Evolutionary conservation across 805 yeast species (phyloP).

Genomic region (Pichia eremophila): DNA sequence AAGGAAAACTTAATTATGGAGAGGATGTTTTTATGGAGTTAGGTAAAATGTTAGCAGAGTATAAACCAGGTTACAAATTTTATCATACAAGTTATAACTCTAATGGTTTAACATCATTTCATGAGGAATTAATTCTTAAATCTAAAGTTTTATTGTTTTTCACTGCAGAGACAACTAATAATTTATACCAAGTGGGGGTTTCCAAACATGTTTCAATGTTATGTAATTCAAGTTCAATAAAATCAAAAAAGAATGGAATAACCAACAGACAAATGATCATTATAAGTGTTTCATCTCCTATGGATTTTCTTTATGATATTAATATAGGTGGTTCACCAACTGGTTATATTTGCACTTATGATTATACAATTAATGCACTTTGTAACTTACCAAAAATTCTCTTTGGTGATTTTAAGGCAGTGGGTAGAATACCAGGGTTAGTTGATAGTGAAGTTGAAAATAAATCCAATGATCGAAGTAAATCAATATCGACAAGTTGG

Average conservation of each 20-base stretch:
- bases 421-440: constrained; percentile 52
- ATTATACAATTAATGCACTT: constrained; percentile 45
- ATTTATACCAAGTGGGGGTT: constrained; percentile 54
- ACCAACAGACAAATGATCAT: constrained; percentile 43
- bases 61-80: constrained; percentile 35
- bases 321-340: constrained; percentile 40
- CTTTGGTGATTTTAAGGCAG: constrained; percentile 44
- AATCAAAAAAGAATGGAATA: constrained; percentile 21
- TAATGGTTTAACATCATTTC: constrained; percentile 44
- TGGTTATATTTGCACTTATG: constrained; percentile 53
- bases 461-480: neutral
- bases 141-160: constrained; percentile 42
- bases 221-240: constrained; percentile 31
- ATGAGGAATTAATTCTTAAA: constrained; percentile 43
- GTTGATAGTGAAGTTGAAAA: neutral
- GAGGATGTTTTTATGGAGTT: constrained; percentile 46
- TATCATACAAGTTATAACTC: constrained; percentile 54
- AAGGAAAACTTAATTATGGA: constrained; percentile 21
- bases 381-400: constrained; percentile 40
- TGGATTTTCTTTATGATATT: constrained; percentile 36
- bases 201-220: constrained; percentile 48
- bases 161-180: constrained; percentile 51
- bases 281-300: constrained; percentile 52
- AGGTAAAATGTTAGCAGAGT: constrained; percentile 37
- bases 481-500: constrained; percentile 29